Base-by-base conservation (phyloP, 2,329 filamentous ascomycete genomes). In the Tolypocladium ovalisporum region DNA sequence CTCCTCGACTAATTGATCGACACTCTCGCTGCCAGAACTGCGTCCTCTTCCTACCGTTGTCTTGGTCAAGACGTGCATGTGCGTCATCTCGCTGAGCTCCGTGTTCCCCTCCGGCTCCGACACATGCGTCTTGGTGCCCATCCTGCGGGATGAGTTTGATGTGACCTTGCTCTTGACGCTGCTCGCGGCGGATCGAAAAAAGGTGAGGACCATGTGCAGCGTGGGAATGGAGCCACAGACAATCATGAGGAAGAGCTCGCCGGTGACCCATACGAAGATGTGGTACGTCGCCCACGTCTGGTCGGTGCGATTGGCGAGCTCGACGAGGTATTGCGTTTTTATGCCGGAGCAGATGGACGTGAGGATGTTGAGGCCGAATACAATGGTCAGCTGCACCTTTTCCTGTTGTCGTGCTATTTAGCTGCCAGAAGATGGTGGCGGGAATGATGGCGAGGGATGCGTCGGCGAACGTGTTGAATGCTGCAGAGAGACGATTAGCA, bases 391-490 rank as follows among this genome's bases (percentile, higher is more conserved):
- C 69, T 96, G 90, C 2, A 90, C 84, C 42, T 79, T 75, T n/a
- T 65, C 90, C 93, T 51, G 90, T 94, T 0, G 88, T 91, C 2
- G 75, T 71, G 70, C 94, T 94, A 58, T 75, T 79, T 67, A 91
- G 89, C 57, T 92, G 85, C 88, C 90, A 96, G 57, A 65, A 59
- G 52, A 65, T 61, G 32, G 62, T 63, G 13, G 58, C 58, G 4
- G 63, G 62, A 8, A 65, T 54, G 27, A 65, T 59, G 55, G 60
- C 62, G 13, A 65, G 59, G 27, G 62, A 62, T 1, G 62, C 63
- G 36, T 65, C 61, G 34, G 62, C 61, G 53, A 65, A 64, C 1
- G 63, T 65, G 27, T 62, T 61, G 51, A 62, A 65, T 1, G 59
- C 63, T 65, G n/a, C 22, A 13, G 13, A 10, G 27, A 29, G 24